phyloP scores from a whole-genome alignment of 2,329 filamentous ascomycete genomes.

The Metarhizium rileyi region DNA sequence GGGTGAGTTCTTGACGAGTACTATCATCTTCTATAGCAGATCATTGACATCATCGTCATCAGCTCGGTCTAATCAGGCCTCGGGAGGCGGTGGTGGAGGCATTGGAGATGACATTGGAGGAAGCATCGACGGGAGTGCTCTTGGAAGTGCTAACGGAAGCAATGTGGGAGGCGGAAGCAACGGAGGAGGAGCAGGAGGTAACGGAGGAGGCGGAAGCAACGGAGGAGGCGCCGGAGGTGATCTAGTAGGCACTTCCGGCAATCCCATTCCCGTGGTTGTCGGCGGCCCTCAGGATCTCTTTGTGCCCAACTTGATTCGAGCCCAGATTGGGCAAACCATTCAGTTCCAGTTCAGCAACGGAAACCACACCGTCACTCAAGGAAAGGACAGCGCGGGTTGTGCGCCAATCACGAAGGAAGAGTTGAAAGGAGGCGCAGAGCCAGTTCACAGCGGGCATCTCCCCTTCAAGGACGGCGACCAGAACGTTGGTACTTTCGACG shows the following conservation, averaged over 20 bases:
- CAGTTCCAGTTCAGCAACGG: constrained; percentile 34
- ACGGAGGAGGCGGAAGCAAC: too few relatives aligned
- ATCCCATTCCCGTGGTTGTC: constrained; percentile 24
- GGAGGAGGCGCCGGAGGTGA: too few relatives aligned
- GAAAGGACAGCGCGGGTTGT: constrained; percentile 24
- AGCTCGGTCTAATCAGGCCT: too few relatives aligned
- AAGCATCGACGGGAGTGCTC: too few relatives aligned
- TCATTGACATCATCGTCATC: too few relatives aligned
- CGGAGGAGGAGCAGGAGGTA: too few relatives aligned
- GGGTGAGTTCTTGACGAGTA: background rate
- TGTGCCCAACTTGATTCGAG: constrained; percentile 25
- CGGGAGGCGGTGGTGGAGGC: too few relatives aligned
- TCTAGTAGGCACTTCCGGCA: too few relatives aligned
- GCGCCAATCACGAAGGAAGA: constrained; percentile 28
- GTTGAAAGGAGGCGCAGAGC: constrained; percentile 17
- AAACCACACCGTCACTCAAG: constrained; percentile 35
- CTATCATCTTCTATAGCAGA: background rate
- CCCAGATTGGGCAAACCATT: constrained; percentile 27
- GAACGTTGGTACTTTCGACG: constrained; percentile 34
- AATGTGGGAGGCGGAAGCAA: too few relatives aligned
- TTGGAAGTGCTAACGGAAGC: too few relatives aligned
- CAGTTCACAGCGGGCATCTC: constrained; percentile 31
- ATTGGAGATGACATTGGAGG: too few relatives aligned
- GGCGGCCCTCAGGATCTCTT: constrained; percentile 24
- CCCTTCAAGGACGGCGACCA: constrained; percentile 25